Conservation (phyloP, 2,329 filamentous ascomycete genomes). For the Fusarium vanettenii region DNA sequence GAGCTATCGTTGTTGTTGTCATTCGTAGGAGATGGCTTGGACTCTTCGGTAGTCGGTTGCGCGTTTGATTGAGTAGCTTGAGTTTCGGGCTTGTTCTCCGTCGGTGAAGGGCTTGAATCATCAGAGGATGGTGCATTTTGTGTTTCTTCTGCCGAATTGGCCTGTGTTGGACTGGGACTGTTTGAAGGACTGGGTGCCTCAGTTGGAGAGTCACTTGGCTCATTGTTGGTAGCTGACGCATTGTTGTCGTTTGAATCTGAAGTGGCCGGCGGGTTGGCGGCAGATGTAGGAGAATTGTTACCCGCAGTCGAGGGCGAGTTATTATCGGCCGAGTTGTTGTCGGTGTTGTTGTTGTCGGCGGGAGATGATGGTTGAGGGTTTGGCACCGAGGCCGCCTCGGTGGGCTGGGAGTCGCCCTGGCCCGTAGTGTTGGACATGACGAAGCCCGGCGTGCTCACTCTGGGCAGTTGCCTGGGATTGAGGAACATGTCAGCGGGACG, state of each 20-base stretch:
- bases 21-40: conserved; percentile 18
- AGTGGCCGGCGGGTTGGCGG: conserved; percentile 15
- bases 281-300: conserved; percentile 4
- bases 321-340: background rate
- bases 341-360: conserved; percentile 10
- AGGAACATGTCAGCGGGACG: conserved; percentile 50
- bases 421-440: conserved; percentile 50
- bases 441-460: conserved; percentile 38
- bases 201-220: conserved; percentile 12
- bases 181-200: conserved; percentile 16
- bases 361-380: conserved; percentile 15
- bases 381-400: conserved; percentile 33
- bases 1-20: conserved; percentile 24
- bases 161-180: conserved; percentile 8
- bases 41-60: conserved; percentile 20
- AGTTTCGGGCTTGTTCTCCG: background rate
- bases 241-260: conserved; percentile 13
- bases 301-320: conserved; percentile 17
- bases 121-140: conserved; percentile 17
- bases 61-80: conserved; percentile 11
- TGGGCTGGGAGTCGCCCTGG: conserved; percentile 33
- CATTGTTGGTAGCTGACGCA: conserved; percentile 13
- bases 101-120: background rate
- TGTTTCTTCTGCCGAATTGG: conserved; percentile 19
- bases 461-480: conserved; percentile 43